phyloP scores from a whole-genome alignment of 352 stramenopile genomes.

The Phytopythium litorale region DNA sequence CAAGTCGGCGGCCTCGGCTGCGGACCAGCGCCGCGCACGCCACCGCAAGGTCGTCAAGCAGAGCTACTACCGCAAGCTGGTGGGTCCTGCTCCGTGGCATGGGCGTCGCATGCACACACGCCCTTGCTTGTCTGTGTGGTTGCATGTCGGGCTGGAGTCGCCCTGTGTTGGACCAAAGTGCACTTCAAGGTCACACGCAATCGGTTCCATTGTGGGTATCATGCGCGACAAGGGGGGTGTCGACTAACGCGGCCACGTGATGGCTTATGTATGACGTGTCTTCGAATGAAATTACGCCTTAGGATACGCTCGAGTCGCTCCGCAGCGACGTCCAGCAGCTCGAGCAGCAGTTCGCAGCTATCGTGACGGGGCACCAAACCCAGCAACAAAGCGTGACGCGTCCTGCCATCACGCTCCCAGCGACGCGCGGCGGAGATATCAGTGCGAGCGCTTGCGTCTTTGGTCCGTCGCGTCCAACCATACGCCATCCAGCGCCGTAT shows the following conservation, averaged over 20 bases:
- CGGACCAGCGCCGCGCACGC: constrained; percentile 31
- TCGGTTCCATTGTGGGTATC: background rate
- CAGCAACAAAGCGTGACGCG: background rate
- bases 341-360: constrained; percentile 20
- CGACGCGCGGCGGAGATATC: background rate
- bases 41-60: constrained; percentile 60
- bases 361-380: constrained; percentile 14
- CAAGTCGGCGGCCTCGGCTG: background rate
- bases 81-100: constrained; percentile 1
- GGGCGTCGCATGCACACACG: no score
- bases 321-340: constrained; percentile 27
- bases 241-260: background rate
- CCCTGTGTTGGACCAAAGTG: background rate
- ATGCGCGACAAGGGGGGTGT: background rate
- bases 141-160: background rate
- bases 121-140: background rate
- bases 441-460: background rate
- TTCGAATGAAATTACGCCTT: background rate
- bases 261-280: background rate
- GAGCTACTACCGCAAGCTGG: constrained; percentile 40
- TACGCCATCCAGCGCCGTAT: background rate
- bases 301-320: constrained; percentile 35
- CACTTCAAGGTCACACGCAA: background rate
- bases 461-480: background rate
- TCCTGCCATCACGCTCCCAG: background rate